Conservation (phyloP, 306 rosid genomes). For the Vigna trinervia region DNA sequence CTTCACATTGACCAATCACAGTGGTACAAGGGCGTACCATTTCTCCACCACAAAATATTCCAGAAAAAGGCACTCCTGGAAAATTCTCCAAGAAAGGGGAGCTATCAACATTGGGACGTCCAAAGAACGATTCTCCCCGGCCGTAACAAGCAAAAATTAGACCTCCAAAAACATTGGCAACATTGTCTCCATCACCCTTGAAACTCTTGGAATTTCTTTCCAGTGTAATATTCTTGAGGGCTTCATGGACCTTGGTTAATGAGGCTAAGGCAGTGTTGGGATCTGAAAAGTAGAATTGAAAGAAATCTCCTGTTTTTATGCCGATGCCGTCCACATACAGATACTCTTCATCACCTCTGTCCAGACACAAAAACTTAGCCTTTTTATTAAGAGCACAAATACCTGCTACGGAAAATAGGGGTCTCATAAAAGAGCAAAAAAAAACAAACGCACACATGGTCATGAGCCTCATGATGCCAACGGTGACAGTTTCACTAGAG, state of each 20-base stretch:
- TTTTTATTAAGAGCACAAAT: background rate
- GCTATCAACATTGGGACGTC: slow-evolving; percentile 60
- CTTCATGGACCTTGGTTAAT: slow-evolving; percentile 42
- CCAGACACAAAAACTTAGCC: slow-evolving; percentile 31
- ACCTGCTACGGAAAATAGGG: background rate
- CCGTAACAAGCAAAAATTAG: slow-evolving; percentile 70
- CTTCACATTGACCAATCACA: slow-evolving; percentile 45
- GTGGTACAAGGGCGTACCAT: slow-evolving; percentile 61
- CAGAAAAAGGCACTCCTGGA: slow-evolving; percentile 67
- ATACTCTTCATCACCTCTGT: slow-evolving; percentile 77
- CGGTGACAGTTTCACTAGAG: background rate
- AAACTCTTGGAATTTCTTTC: slow-evolving; percentile 43
- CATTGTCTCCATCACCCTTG: slow-evolving; percentile 33
- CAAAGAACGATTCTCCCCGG: slow-evolving; percentile 70
- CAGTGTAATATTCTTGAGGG: slow-evolving; percentile 55
- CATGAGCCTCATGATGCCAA: background rate
- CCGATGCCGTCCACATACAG: slow-evolving; percentile 68
- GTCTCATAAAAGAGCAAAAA: background rate
- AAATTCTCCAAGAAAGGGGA: slow-evolving; percentile 65
- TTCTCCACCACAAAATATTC: slow-evolving; percentile 79
- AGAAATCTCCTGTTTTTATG: slow-evolving; percentile 72
- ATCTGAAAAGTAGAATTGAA: slow-evolving; percentile 78
- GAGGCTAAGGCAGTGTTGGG: slow-evolving; percentile 57
- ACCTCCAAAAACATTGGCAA: slow-evolving; percentile 65
- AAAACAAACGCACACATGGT: background rate